phyloP scores from a whole-genome alignment of 148 eudicot genomes.

The Fagopyrum esculentum region DNA sequence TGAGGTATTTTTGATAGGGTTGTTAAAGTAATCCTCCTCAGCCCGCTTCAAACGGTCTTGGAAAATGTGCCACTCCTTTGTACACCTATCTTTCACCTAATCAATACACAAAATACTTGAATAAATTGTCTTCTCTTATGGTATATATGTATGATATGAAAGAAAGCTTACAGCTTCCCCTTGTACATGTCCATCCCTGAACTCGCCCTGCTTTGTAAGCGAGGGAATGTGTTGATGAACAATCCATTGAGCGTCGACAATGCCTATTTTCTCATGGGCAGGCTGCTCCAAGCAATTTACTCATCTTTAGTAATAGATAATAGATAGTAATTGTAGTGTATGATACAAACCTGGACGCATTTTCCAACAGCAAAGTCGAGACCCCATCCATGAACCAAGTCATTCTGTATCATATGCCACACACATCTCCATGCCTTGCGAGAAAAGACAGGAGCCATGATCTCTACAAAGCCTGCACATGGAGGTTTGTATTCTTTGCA shows the following conservation, averaged over 20 bases:
- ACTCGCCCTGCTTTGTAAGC: not conserved
- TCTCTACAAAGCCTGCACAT: slow-evolving; percentile 52
- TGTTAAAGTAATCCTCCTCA: not conserved
- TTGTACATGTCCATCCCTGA: not conserved
- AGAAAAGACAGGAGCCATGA: slow-evolving; percentile 10
- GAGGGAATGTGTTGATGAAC: slow-evolving; percentile 11
- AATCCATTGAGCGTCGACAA: slow-evolving; percentile 8
- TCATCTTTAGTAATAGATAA: not conserved
- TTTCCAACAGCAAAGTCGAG: slow-evolving; percentile 12
- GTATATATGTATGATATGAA: not conserved
- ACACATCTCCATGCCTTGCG: slow-evolving; percentile 5
- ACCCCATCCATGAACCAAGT: slow-evolving; percentile 14
- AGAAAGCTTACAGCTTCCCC: not conserved
- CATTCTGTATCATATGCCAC: slow-evolving; percentile 14
- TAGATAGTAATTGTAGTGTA: too few species aligned
- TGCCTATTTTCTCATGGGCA: slow-evolving; percentile 8
- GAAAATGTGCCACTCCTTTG: slow-evolving; percentile 3
- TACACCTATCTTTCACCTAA: slow-evolving; percentile 6
- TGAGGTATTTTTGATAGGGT: too few species aligned
- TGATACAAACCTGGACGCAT: slow-evolving; percentile 3
- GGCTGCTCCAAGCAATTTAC: not conserved
- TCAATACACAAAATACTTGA: not conserved
- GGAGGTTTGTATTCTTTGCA: slow-evolving; percentile 69
- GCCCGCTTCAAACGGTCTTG: not conserved
- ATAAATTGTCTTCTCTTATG: not conserved